Conservation (phyloP, 805 yeast species). For the Citeromyces matritensis region DNA sequence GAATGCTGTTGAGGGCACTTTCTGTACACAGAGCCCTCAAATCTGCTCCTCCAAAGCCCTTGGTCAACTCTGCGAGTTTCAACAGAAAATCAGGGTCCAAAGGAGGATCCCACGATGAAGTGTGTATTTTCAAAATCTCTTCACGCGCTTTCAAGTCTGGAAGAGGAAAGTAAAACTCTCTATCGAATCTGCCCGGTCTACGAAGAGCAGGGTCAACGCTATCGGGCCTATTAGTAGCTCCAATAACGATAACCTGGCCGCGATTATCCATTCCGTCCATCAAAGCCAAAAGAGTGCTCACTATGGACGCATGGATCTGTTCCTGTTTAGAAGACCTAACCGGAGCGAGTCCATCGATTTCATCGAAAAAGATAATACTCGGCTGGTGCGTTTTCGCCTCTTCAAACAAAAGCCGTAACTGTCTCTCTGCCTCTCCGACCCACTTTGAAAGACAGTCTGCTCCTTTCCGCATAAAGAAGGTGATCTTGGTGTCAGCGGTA, state of each 20-base stretch:
- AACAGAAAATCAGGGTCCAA: slow-evolving; percentile 39
- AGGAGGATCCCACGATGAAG: slow-evolving; percentile 79
- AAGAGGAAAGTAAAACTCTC: slow-evolving; percentile 91
- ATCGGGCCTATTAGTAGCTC: slow-evolving; percentile 97
- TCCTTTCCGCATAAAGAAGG: slow-evolving; percentile 96
- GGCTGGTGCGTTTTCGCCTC: slow-evolving; percentile 96
- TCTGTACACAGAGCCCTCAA: slow-evolving; percentile 89
- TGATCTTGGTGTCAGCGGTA: slow-evolving; percentile 68
- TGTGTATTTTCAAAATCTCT: slow-evolving; percentile 73
- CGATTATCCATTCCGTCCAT: slow-evolving; percentile 99
- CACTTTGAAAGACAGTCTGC: slow-evolving; percentile 95
- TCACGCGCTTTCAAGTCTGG: slow-evolving; percentile 74
- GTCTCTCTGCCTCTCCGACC: slow-evolving; percentile 99
- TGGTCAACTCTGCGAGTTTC: slow-evolving; percentile 65
- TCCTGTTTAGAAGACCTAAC: slow-evolving; percentile 96
- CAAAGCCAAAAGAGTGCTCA: slow-evolving; percentile 82
- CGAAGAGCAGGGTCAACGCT: slow-evolving; percentile 96
- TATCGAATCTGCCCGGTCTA: slow-evolving; percentile 93
- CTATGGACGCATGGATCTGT: slow-evolving; percentile 95
- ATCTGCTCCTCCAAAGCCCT: slow-evolving; percentile 98
- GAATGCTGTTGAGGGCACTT: slow-evolving; percentile 85
- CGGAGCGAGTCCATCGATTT: slow-evolving; percentile 96
- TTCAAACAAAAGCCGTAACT: slow-evolving; percentile 77
- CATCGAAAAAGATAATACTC: slow-evolving; percentile 90
- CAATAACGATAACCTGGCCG: slow-evolving; percentile 95